Percentiles rank a stretch among this genome's conserved stretches.
Evolutionary conservation across 768 basidiomycete species (phyloP).

Genomic region (Trametes cubensis): DNA sequence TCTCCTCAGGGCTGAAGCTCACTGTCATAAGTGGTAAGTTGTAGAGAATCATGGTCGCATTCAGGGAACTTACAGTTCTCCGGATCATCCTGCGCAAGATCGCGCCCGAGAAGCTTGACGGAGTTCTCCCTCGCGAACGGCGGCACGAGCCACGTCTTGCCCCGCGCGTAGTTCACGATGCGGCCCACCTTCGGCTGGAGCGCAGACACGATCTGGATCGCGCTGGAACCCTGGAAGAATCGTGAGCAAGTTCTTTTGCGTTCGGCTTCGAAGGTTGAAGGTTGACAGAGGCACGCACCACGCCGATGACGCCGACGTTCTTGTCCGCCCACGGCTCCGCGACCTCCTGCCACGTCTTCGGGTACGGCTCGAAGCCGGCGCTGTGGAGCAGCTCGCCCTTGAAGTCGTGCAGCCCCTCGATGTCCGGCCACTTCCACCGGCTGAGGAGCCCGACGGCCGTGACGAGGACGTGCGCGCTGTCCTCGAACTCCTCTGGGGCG

Average conservation of each 20-base stretch:
- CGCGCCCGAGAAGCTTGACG: slow-evolving; percentile 42
- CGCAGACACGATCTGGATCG: slow-evolving; percentile 60
- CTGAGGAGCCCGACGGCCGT: slow-evolving; percentile 56
- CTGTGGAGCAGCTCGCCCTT: slow-evolving; percentile 63
- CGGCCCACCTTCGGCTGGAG: slow-evolving; percentile 55
- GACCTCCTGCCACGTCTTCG: slow-evolving; percentile 45
- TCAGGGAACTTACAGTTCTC: slow-evolving; percentile 44
- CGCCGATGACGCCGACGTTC: slow-evolving; percentile 59
- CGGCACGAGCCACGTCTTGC: slow-evolving; percentile 59
- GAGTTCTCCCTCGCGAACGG: slow-evolving; percentile 47
- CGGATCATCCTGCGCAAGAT: slow-evolving; percentile 26
- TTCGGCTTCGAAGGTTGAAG: neutral
- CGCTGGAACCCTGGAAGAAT: slow-evolving; percentile 55
- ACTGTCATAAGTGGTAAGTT: neutral
- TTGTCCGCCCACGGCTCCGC: slow-evolving; percentile 55
- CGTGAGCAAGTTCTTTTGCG: neutral
- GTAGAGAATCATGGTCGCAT: no score
- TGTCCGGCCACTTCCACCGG: slow-evolving; percentile 70
- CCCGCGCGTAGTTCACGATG: slow-evolving; percentile 58
- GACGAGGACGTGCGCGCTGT: slow-evolving; percentile 59
- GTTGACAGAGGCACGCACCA: slow-evolving; percentile 40
- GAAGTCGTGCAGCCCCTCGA: slow-evolving; percentile 57
- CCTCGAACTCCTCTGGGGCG: slow-evolving; percentile 44
- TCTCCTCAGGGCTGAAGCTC: slow-evolving; percentile 46
- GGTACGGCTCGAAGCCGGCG: slow-evolving; percentile 55